Evolutionary conservation across 257 asterid genomes (phyloP).

Genomic region (Plantago ovata): DNA sequence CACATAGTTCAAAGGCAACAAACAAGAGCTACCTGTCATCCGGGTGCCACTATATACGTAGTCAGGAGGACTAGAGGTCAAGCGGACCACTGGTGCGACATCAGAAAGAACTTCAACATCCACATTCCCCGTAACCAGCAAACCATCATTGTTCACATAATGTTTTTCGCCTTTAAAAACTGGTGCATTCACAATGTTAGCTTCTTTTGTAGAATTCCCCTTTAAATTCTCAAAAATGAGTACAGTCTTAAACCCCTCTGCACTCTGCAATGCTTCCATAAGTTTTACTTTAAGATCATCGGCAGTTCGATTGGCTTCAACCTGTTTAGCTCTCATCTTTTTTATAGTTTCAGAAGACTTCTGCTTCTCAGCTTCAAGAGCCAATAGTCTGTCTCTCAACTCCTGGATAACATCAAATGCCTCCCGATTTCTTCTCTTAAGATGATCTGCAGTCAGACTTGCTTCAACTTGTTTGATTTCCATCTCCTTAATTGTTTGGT

Average conservation of each 20-base stretch:
- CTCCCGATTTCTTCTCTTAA: not conserved
- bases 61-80: not conserved
- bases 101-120: not conserved
- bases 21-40: not conserved
- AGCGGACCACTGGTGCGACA: not conserved
- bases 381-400: not conserved
- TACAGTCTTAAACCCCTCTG: too few species aligned
- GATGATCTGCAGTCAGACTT: not conserved
- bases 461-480: not conserved
- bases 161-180: too few species aligned
- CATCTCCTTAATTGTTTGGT: not conserved
- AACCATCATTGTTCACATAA: too few species aligned
- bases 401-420: not conserved
- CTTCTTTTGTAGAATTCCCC: too few species aligned
- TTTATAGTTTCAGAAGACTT: not conserved
- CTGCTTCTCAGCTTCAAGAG: not conserved
- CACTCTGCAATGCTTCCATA: too few species aligned
- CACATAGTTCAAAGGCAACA: not conserved
- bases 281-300: conserved; percentile 6
- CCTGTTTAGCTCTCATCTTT: not conserved
- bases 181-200: too few species aligned
- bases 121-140: not conserved
- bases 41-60: not conserved
- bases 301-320: not conserved
- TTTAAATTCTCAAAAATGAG: too few species aligned